Evolutionary conservation across 352 stramenopile genomes (phyloP).

Genomic region (Aphanomyces astaci): DNA sequence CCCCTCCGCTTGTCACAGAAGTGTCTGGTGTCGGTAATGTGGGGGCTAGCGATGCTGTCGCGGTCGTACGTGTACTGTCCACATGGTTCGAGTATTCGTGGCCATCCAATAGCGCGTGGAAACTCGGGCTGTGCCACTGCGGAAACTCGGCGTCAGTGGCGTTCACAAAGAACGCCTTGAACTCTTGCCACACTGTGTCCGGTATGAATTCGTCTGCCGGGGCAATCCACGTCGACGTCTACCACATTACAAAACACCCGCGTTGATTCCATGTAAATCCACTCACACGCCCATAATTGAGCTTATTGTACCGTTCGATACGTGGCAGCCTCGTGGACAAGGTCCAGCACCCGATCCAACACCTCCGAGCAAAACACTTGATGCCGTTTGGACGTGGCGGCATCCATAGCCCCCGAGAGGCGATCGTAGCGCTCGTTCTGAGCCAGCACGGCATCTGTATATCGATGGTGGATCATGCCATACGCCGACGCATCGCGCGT

Average conservation of each 20-base stretch:
- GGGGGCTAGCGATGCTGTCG: neutral
- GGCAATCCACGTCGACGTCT: constrained; percentile 7
- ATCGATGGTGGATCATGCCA: constrained; percentile 47
- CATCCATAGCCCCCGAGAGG: constrained; percentile 30
- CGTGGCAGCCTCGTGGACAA: constrained; percentile 43
- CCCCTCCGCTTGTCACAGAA: neutral
- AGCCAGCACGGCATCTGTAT: constrained; percentile 50
- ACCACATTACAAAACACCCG: constrained; percentile 29
- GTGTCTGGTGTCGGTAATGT: neutral
- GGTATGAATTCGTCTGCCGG: constrained; percentile 34
- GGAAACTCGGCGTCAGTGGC: neutral
- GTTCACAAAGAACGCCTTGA: constrained; percentile 35
- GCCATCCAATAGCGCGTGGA: neutral
- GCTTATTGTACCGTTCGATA: constrained; percentile 49
- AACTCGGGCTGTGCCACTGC: neutral
- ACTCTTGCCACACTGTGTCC: constrained; percentile 44
- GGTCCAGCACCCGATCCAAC: constrained; percentile 47
- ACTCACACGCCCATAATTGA: too few species aligned
- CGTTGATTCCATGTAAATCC: too few species aligned
- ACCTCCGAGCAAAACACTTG: constrained; percentile 35
- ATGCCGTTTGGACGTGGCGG: constrained; percentile 36
- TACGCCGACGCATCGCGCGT: constrained; percentile 47
- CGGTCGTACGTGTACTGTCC: neutral
- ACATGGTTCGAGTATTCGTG: neutral
- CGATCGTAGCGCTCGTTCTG: constrained; percentile 35